Evolutionary conservation across 192 early-diverging fungal species (phyloP).

Genomic region (Entophlyctis luteolus): DNA sequence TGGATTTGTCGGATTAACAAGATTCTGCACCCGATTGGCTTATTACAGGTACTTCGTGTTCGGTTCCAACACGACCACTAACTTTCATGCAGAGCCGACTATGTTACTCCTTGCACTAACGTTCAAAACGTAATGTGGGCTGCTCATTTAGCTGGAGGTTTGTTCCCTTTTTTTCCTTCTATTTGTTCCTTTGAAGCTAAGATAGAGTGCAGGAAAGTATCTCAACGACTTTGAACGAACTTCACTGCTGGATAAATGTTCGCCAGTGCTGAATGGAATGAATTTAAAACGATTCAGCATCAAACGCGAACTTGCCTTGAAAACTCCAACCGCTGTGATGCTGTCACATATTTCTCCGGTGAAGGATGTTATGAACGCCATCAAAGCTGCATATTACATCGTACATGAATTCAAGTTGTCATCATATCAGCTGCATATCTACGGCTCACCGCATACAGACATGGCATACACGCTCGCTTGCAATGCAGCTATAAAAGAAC

Average conservation of each 20-base stretch:
- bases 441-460: constrained; percentile 44
- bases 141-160: constrained; percentile 1
- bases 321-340: constrained; percentile 38
- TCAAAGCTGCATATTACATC: constrained; percentile 38
- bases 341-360: constrained; percentile 46
- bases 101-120: constrained; percentile 2
- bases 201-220: constrained; percentile 34
- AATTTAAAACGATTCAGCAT: constrained; percentile 38
- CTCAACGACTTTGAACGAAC: constrained; percentile 1
- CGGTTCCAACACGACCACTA: not conserved
- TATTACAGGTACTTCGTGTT: constrained; percentile 25
- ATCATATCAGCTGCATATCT: constrained; percentile 40
- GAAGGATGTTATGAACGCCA: constrained; percentile 47
- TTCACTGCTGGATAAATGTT: not conserved
- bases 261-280: constrained; percentile 48
- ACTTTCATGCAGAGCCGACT: not conserved
- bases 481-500: constrained; percentile 25
- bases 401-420: constrained; percentile 43
- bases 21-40: constrained; percentile 36
- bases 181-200: constrained; percentile 8
- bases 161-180: not conserved
- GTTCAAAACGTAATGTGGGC: constrained; percentile 8
- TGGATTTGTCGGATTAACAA: constrained; percentile 32
- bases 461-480: constrained; percentile 41
- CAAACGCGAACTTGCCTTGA: constrained; percentile 22